Base-by-base conservation (phyloP, 1,284 basidiomycete species). In the Ustilago xerochloae region DNA sequence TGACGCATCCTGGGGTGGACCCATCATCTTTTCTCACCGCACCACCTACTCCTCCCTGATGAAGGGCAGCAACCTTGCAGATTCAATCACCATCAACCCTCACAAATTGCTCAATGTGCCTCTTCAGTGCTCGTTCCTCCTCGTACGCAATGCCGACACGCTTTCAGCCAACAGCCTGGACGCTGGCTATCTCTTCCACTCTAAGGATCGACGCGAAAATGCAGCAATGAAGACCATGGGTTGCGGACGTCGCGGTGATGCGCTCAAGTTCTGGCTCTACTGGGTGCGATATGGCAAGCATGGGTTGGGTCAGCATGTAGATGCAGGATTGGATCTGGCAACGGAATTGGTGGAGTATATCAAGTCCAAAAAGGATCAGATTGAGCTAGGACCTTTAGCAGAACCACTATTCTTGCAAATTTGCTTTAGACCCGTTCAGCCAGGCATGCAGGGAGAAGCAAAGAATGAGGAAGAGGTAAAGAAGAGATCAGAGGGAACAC, bases 81-180 rank as follows among this genome's bases (percentile, higher is more conserved):
- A 86, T 58, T 85, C 82, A 58, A 71, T 86, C 55, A 83, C 85
- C 13, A 77, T 86, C 63, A 85, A 84, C 45, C 85, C 86, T 7
- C 86, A 86, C 79, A 86, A 86, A 67, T 81, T 86, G 63, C 75
- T 86, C 43, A 84, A 81, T 26, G 81, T 84, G 15, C 84, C 85
- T 8, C 81, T 85, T 30, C 85, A 86, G 30, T 85, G 85, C 64
- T 85, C 84, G 10, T 86, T 86, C 77, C 53, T 86, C 26, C 75
- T 86, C 4, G 84, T 85, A 2, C 68, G 68, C 8, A 58, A 84
- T 58, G 78, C 83, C 59, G 60, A 68, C 63, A 69, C 80, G 46
- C 61, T 86, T 55, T 76, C 63, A 33, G 84, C 84, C 9, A 84
- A 85, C 70, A 80, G 82, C n/a, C 62, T 85, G 15, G 83, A 84